Conservation (phyloP, 805 yeast genomes). For the Barnettozyma pratensis region DNA sequence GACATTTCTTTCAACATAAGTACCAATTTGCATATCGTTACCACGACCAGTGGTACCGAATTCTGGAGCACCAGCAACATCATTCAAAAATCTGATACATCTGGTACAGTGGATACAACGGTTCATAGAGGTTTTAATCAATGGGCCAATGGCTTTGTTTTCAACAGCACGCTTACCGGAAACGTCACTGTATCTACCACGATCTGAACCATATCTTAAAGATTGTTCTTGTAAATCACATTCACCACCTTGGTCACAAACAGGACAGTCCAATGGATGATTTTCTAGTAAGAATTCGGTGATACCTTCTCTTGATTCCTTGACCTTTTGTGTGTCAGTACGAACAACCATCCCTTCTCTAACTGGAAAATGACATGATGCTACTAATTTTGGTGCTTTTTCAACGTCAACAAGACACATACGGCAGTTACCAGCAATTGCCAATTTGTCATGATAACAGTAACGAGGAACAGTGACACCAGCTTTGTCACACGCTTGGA, state of each 20-base stretch:
- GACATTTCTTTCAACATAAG: constrained; percentile 78
- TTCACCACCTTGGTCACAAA: constrained; percentile 93
- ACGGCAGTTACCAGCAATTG: constrained; percentile 89
- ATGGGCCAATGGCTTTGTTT: constrained; percentile 86
- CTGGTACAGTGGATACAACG: constrained; percentile 91
- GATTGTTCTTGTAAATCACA: constrained; percentile 90
- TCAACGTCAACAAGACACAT: constrained; percentile 91
- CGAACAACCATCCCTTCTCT: constrained; percentile 83
- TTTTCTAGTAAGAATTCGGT: constrained; percentile 84
- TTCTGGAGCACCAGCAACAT: constrained; percentile 90
- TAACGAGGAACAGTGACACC: constrained; percentile 85
- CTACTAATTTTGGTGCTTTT: constrained; percentile 83
- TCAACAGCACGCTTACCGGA: constrained; percentile 86
- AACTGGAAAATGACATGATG: constrained; percentile 92
- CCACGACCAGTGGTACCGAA: constrained; percentile 88
- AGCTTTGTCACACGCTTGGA: constrained; percentile 89
- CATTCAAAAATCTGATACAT: constrained; percentile 85
- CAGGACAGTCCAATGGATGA: constrained; percentile 90
- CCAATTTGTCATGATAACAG: constrained; percentile 87
- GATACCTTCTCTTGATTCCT: constrained; percentile 83
- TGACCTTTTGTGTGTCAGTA: constrained; percentile 72
- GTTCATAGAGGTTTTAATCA: constrained; percentile 87
- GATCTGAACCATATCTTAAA: constrained; percentile 75
- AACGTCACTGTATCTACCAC: constrained; percentile 79
- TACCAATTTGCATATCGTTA: constrained; percentile 88